A percentile compares a stretch with the other conserved stretches of the same genome.
Evolutionary conservation across 1,284 basidiomycete species (phyloP).

Genomic region (Rhizoctonia solani): DNA sequence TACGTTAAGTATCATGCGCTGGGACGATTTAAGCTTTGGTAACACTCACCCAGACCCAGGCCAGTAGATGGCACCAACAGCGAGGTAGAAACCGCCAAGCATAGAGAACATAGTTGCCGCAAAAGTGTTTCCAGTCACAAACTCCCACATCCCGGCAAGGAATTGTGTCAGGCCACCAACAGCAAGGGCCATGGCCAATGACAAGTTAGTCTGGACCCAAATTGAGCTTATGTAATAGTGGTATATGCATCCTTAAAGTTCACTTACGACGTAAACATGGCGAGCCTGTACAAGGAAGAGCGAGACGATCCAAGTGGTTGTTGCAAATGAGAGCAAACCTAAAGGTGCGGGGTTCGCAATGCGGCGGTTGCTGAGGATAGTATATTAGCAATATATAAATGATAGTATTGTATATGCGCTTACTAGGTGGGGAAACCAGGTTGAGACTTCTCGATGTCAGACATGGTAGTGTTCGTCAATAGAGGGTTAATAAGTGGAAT

Average conservation of each 20-base stretch:
- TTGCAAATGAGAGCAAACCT: slow-evolving; percentile 46
- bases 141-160: slow-evolving; percentile 52
- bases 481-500: slow-evolving; percentile 2
- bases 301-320: slow-evolving; percentile 47
- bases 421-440: slow-evolving; percentile 26
- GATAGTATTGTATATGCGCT: not conserved
- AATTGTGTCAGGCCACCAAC: slow-evolving; percentile 49
- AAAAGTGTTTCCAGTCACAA: slow-evolving; percentile 50
- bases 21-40: not conserved
- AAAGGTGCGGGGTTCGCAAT: slow-evolving; percentile 52
- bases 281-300: slow-evolving; percentile 41
- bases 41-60: slow-evolving; percentile 4
- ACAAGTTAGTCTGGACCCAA: slow-evolving; percentile 44
- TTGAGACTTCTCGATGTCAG: slow-evolving; percentile 11
- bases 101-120: slow-evolving; percentile 49
- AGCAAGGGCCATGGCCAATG: slow-evolving; percentile 42
- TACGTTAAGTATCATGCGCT: not conserved
- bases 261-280: slow-evolving; percentile 38
- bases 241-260: too few species aligned
- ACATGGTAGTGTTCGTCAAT: slow-evolving; percentile 5
- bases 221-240: slow-evolving; percentile 44
- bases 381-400: not conserved
- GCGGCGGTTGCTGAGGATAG: slow-evolving; percentile 38
- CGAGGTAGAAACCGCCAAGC: slow-evolving; percentile 42
- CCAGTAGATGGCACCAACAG: slow-evolving; percentile 32